Conservation (phyloP, 2,329 filamentous ascomycete species). For the Cyphellophora europaea region DNA sequence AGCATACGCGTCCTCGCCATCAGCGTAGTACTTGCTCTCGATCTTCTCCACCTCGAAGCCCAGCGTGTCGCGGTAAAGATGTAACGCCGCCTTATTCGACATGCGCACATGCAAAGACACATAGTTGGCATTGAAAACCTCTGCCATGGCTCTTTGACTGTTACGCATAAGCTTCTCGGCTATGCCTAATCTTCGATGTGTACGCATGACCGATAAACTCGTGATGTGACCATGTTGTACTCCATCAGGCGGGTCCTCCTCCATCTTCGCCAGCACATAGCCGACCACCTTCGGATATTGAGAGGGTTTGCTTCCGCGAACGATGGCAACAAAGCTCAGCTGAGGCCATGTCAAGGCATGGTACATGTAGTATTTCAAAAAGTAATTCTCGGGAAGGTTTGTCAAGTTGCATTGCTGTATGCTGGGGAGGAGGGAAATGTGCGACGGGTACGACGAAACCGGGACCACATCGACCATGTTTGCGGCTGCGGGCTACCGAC, state of each 20-base stretch:
- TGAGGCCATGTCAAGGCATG: constrained; percentile 97
- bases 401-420: constrained; percentile 98
- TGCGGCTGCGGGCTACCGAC: too few relatives aligned
- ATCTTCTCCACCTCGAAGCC: constrained; percentile 76
- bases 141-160: constrained; percentile 92
- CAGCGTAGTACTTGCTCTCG: constrained; percentile 88
- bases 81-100: constrained; percentile 82
- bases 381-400: constrained; percentile 99
- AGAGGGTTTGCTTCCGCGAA: constrained; percentile 69
- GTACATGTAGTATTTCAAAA: constrained; percentile 99
- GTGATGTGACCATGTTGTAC: constrained; percentile 95
- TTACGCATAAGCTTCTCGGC: constrained; percentile 98
- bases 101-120: constrained; percentile 94
- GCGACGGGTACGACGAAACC: constrained; percentile 35
- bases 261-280: constrained; percentile 99
- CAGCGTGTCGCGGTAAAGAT: constrained; percentile 85
- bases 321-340: constrained; percentile 91
- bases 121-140: constrained; percentile 83
- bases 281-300: constrained; percentile 96
- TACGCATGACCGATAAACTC: constrained; percentile 89
- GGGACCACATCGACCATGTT: constrained; percentile 42
- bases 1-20: constrained; percentile 89
- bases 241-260: constrained; percentile 89
- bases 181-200: constrained; percentile 80
- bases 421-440: constrained; percentile 78